These are phyloP conservation scores for Echinochloa phyllopogon DNA, from an alignment of 176 grass and related monocot species.

Conservation along the genomic window DNA sequence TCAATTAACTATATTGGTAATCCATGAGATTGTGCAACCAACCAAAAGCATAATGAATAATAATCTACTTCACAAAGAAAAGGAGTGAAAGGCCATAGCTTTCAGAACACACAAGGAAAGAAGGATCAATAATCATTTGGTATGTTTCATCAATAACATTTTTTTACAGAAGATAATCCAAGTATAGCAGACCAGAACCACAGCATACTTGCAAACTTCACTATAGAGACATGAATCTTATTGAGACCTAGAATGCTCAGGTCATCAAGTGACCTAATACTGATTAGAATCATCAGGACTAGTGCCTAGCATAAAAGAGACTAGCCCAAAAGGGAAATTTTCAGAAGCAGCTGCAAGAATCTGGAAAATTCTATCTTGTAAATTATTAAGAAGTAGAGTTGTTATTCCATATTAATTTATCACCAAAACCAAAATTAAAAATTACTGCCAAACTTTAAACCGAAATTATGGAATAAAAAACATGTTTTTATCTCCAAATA, in stretches of 20 bases:
- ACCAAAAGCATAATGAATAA: constrained; percentile 18
- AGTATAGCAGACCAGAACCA: constrained; percentile 13
- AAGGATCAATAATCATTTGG: constrained; percentile 14
- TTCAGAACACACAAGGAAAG: not conserved
- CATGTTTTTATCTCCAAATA: constrained; percentile 5
- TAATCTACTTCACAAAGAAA: constrained; percentile 4
- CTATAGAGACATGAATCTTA: constrained; percentile 2
- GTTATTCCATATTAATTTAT: constrained; percentile 4
- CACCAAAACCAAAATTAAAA: not conserved
- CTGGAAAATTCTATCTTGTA: not conserved
- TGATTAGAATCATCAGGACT: not conserved
- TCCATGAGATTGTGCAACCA: not conserved
- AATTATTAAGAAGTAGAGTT: not conserved
- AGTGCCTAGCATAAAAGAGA: not conserved
- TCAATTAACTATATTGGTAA: constrained; percentile 15
- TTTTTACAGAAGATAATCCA: constrained; percentile 3
- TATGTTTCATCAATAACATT: not conserved
- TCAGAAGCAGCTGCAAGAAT: constrained; percentile 3
- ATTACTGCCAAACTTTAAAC: not conserved
- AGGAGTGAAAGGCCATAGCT: not conserved
- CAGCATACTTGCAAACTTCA: not conserved
- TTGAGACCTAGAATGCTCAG: not conserved
- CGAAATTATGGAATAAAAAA: not conserved
- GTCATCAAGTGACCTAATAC: constrained; percentile 14
- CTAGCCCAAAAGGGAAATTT: not conserved